Evolutionary conservation across 2,329 filamentous ascomycete species (phyloP), one percentile per base, ranked within the genome.

Genomic region (Metarhizium robertsii): DNA sequence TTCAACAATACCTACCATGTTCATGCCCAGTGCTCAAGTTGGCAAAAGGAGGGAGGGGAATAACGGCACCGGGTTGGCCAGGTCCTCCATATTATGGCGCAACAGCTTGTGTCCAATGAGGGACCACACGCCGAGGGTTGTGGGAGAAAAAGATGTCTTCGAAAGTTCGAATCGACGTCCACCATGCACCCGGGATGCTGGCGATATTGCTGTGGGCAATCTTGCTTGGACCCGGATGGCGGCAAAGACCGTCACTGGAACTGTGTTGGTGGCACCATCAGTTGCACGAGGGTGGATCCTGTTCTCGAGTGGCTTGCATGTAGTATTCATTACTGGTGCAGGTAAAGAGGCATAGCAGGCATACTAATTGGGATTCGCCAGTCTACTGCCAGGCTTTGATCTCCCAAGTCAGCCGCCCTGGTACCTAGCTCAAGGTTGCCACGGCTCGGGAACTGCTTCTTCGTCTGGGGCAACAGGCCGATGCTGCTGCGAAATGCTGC

Each of bases 391-490:
- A 25, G 43, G 43, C 43, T n/a, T 46, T 25, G 43, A 46, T 25
- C n/a, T 46, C 43, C 20, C 20, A 5, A 46, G 43, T 3, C 40
- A 14, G 14, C 43, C 43, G 20, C n/a, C 43, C 18, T 6, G 7
- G n/a, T 14, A 46, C 7, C 8, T 25, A 29, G 25, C 4, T 48
- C 45, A 29, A 48, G 29, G 29, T 34, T 53, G 43, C 45, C 43
- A 49, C n/a, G 51, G 40, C 42, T 40, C 36, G 16, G 51, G n/a
- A 18, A n/a, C 16, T 47, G 30, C 25, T 20, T 18, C 29, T 40
- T 49, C 20, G n/a, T 48, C 43, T 49, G 45, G 52, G 52, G 45
- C 45, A 48, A 42, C 45, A n/a, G n/a, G 52, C 43, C 43, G 34
- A 29, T 49, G 43, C 43, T 40, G 30, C 11, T 30, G 6, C 45